Base-by-base conservation (phyloP, 2,329 filamentous ascomycete genomes). In the Ceratocystis ficicola region DNA sequence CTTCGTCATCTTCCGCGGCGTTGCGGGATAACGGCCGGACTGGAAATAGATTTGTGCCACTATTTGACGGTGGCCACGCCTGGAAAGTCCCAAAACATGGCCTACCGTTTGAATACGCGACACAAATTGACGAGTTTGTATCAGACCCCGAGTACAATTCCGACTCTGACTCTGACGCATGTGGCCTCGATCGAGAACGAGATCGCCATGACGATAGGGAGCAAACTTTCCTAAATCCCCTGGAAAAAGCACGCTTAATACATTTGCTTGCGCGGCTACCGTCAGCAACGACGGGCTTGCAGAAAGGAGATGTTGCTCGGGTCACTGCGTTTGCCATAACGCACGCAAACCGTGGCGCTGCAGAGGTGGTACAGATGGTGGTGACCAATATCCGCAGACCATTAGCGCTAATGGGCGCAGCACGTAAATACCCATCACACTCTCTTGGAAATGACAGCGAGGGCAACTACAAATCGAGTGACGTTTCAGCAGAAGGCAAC, bases 281-380 rank as follows among this genome's bases (percentile, higher is more conserved):
- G 0, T 88, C 85, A 2, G 85, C 83, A 2, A 84, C 90, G 48
- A 83, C 86, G 1, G 87, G 83, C 70, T 79, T 96, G 30, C 83
- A 89, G 32, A 90, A 90, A 72, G 91, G 90, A 2, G 90, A 97
- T 72, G 84, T 97, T 59, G 92, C 90, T 1, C 83, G 91, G 4
- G 81, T 96, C 1, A 93, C 92, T 0, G 83, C 87, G 2, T 96
- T 97, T 75, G 92, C 92, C 12, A 90, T 97, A 66, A 87, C 86
- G 1, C 90, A 97, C 73, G 89, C 91, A 1, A 89, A 87, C 48
- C 82, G 85, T 22, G 94, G 92, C 17, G 88, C 90, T 12, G 89
- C 95, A 69, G 94, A 97, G 76, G 87, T 96, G 44, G 91, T 95
- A n/a, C 84, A 93, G 62, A 84, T 95, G 76, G 86, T 97, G 46